A percentile compares a stretch with the other conserved stretches of the same genome.
Conservation (phyloP, 2,329 filamentous ascomycete genomes). For the Ceratocystis ficicola region DNA sequence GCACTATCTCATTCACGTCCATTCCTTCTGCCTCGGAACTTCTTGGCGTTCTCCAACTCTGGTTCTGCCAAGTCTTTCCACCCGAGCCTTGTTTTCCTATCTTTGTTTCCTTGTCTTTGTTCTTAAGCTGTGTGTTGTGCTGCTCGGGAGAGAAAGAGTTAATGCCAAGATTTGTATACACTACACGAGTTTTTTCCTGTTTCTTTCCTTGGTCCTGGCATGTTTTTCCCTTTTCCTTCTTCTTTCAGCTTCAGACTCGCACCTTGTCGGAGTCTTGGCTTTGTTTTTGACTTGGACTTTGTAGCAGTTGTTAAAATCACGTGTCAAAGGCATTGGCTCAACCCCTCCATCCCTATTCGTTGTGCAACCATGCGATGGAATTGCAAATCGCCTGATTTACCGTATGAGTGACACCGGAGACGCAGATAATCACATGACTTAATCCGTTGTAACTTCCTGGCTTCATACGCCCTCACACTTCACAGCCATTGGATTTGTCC, state of each 20-base stretch:
- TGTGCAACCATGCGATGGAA: background rate
- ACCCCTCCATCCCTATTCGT: background rate
- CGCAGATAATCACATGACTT: background rate
- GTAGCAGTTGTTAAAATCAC: background rate
- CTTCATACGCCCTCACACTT: background rate
- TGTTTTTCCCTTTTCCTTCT: background rate
- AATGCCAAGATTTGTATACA: conserved; percentile 15
- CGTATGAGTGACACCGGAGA: background rate
- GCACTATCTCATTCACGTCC: background rate
- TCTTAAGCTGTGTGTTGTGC: background rate
- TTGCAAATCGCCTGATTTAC: background rate
- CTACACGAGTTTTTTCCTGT: background rate
- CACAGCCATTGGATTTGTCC: background rate
- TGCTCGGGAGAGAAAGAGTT: background rate
- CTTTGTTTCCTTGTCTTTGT: background rate
- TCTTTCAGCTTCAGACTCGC: background rate
- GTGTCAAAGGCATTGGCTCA: background rate
- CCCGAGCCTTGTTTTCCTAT: background rate
- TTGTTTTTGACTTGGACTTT: background rate
- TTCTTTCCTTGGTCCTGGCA: background rate
- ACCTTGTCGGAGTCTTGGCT: background rate
- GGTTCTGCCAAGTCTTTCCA: conserved; percentile 8
- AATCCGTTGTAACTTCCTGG: background rate
- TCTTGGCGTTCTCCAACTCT: background rate
- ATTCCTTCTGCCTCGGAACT: background rate